Percentiles rank a stretch among this genome's conserved stretches.
Conservation (phyloP, 208 protist species). For the Acanthamoeba royreba region DNA sequence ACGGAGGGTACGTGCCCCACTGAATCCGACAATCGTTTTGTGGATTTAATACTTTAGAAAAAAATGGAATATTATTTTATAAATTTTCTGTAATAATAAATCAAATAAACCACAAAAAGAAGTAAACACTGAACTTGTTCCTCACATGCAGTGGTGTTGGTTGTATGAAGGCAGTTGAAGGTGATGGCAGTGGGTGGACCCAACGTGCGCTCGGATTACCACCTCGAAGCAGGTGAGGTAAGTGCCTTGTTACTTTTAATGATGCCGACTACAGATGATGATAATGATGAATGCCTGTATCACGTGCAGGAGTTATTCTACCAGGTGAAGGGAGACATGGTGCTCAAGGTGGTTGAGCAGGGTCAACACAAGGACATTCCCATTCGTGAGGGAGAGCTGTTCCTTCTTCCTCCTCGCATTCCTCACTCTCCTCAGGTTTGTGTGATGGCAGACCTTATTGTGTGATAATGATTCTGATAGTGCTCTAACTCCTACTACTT, state of each 20-base stretch:
- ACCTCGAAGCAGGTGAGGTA: slow-evolving; percentile 74
- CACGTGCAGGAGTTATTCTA: slow-evolving; percentile 77
- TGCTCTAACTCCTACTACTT: no score
- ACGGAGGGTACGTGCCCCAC: background rate
- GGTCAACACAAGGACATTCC: slow-evolving; percentile 70
- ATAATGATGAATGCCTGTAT: background rate
- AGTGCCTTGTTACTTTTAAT: no score
- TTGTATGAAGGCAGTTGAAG: slow-evolving; percentile 50
- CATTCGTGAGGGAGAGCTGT: slow-evolving; percentile 81
- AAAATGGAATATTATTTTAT: no score
- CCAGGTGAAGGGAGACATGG: slow-evolving; percentile 84
- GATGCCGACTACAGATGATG: no score
- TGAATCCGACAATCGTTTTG: no score
- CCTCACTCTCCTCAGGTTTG: slow-evolving; percentile 74
- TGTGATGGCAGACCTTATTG: no score
- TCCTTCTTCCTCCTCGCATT: slow-evolving; percentile 75
- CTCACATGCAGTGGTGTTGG: no score
- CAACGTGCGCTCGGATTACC: slow-evolving; percentile 74
- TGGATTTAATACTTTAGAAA: no score
- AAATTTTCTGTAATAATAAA: no score
- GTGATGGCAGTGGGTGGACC: slow-evolving; percentile 77
- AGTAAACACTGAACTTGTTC: no score
- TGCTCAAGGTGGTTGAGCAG: slow-evolving; percentile 75
- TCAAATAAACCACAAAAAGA: no score
- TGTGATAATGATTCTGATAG: no score